These are phyloP conservation scores for Aureobasidium sp. DNA, from an alignment of 2,329 filamentous ascomycete genomes.

Conservation along the genomic window DNA sequence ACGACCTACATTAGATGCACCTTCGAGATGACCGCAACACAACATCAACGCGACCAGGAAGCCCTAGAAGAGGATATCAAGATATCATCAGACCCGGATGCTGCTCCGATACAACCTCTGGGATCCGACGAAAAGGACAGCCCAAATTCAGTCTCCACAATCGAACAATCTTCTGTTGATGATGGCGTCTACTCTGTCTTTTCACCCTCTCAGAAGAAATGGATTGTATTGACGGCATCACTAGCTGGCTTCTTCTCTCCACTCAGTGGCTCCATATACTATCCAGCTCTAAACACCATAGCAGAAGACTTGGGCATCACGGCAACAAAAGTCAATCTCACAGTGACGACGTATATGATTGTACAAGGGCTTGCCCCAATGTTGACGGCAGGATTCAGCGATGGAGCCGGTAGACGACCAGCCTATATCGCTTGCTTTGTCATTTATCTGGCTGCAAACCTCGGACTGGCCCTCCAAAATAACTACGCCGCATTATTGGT, in stretches of 20 bases:
- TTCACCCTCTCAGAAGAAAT: slow-evolving; percentile 25
- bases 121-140: background rate
- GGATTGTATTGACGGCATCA: slow-evolving; percentile 25
- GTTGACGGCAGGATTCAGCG: slow-evolving; percentile 27
- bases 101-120: background rate
- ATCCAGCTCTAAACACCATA: slow-evolving; percentile 29
- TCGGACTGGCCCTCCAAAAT: slow-evolving; percentile 30
- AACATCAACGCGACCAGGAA: background rate
- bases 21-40: background rate
- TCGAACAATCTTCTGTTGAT: background rate
- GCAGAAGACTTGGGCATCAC: slow-evolving; percentile 36
- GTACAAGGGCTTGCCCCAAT: slow-evolving; percentile 29
- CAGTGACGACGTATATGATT: slow-evolving; percentile 44
- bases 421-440: slow-evolving; percentile 28
- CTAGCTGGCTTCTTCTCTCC: slow-evolving; percentile 27
- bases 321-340: slow-evolving; percentile 41
- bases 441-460: slow-evolving; percentile 30
- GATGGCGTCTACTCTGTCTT: slow-evolving; percentile 27
- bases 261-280: slow-evolving; percentile 34
- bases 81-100: background rate
- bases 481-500: slow-evolving; percentile 46
- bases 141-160: background rate
- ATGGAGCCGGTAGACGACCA: slow-evolving; percentile 28
- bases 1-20: background rate
- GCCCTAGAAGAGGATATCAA: background rate